A percentile compares a stretch with the other conserved stretches of the same genome.
phyloP scores from a whole-genome alignment of 2,329 filamentous ascomycete species.

The Talaromyces sp. region DNA sequence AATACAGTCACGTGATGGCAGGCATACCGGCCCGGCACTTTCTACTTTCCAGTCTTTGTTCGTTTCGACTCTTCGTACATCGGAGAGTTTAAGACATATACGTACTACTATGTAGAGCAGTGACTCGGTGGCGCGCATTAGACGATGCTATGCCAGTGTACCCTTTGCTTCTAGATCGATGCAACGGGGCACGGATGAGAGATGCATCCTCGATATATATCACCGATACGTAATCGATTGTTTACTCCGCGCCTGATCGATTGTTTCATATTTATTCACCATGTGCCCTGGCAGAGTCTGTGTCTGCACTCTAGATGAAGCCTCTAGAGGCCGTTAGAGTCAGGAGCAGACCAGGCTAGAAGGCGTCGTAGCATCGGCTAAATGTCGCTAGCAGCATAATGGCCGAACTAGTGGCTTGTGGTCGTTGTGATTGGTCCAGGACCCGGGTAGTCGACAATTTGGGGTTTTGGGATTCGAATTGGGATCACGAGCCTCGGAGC shows the following conservation, averaged over 20 bases:
- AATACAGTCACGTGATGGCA: background rate
- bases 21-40: background rate
- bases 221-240: background rate
- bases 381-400: background rate
- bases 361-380: conserved; percentile 1
- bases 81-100: background rate
- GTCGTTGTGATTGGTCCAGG: background rate
- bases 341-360: too few relatives aligned
- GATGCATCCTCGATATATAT: background rate
- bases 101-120: too few relatives aligned
- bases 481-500: background rate
- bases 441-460: background rate
- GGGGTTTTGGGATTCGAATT: background rate
- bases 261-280: background rate
- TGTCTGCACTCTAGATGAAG: background rate
- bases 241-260: background rate
- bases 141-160: background rate
- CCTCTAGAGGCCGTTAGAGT: background rate
- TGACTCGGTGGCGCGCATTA: background rate
- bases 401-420: conserved; percentile 2
- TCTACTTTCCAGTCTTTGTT: background rate
- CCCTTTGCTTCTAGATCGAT: background rate
- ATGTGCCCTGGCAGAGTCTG: background rate
- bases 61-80: background rate
- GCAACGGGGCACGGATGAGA: background rate